These are phyloP conservation scores for Fusarium sp. DNA, from an alignment of 2,329 filamentous ascomycete species.

Conservation along the genomic window DNA sequence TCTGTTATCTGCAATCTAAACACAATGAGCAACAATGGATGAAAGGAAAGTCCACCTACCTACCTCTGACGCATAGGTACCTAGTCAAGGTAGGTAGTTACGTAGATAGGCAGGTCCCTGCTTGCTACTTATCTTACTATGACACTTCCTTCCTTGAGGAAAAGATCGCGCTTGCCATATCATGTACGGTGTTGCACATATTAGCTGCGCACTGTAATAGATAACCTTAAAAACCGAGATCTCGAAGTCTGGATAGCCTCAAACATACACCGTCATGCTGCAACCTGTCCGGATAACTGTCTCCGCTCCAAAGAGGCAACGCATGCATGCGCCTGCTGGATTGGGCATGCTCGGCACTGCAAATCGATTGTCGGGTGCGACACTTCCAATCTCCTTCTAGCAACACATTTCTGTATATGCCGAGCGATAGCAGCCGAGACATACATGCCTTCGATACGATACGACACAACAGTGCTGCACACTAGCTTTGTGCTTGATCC, in stretches of 20 bases:
- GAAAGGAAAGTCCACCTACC: background rate
- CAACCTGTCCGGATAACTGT: background rate
- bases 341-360: background rate
- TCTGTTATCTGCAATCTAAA: background rate
- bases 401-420: slow-evolving; percentile 13
- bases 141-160: background rate
- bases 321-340: background rate
- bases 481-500: background rate
- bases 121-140: background rate
- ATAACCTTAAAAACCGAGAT: background rate
- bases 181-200: background rate
- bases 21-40: background rate
- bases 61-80: background rate
- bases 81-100: background rate
- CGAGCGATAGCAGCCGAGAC: slow-evolving; percentile 22
- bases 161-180: background rate
- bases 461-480: background rate
- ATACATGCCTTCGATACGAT: background rate
- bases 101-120: background rate
- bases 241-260: background rate
- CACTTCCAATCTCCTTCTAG: slow-evolving; percentile 1
- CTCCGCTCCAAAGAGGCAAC: background rate
- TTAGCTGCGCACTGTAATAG: background rate
- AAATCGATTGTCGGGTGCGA: background rate
- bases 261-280: background rate